Conservation (phyloP, 1,284 basidiomycete species). For the Nidula niveotomentosa region DNA sequence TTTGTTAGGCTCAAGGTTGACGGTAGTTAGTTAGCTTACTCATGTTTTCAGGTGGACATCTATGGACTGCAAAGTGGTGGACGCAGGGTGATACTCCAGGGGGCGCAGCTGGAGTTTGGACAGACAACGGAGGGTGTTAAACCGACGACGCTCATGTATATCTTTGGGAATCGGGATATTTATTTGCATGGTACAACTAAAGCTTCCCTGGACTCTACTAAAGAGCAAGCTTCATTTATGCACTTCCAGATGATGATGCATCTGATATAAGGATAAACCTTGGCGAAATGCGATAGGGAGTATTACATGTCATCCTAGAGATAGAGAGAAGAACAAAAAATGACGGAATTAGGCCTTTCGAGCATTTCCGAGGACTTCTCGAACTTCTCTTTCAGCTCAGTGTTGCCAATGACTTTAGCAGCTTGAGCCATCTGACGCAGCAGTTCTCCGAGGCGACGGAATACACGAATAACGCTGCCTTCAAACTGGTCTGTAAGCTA, state of each 20-base stretch:
- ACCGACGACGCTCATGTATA: background rate
- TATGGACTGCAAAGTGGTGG: constrained; percentile 60
- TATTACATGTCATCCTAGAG: background rate
- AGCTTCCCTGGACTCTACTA: too few relatives aligned
- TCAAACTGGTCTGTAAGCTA: constrained; percentile 97
- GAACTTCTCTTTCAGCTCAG: constrained; percentile 90
- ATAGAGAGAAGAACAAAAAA: constrained; percentile 1
- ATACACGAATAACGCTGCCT: constrained; percentile 92
- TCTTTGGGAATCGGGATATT: too few relatives aligned
- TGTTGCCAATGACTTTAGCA: constrained; percentile 95
- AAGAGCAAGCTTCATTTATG: too few relatives aligned
- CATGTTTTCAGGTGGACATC: constrained; percentile 29
- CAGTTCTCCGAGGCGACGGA: constrained; percentile 92
- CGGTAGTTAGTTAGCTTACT: background rate
- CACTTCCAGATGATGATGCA: background rate
- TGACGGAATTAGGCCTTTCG: constrained; percentile 34
- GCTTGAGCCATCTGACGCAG: constrained; percentile 95
- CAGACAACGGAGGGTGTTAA: constrained; percentile 26
- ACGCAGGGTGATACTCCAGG: constrained; percentile 56
- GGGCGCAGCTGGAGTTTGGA: constrained; percentile 35
- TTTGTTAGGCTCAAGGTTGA: background rate
- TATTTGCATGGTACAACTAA: too few relatives aligned
- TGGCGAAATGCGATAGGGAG: background rate
- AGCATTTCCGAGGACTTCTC: constrained; percentile 87
- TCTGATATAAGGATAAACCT: background rate